phyloP scores from a whole-genome alignment of 306 rosid genomes.

The Casuarina glauca region DNA sequence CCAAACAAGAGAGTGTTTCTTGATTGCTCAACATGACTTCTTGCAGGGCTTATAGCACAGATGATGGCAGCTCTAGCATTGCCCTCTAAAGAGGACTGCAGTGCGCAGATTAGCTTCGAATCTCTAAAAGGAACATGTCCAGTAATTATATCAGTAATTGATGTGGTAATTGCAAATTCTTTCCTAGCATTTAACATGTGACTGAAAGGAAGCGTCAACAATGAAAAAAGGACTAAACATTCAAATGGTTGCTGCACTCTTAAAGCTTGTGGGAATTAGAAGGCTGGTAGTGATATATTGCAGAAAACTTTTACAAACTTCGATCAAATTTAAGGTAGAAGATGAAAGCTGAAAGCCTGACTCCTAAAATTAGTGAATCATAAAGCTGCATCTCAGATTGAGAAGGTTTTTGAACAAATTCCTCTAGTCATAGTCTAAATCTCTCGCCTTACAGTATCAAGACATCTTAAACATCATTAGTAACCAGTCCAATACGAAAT shows the following conservation, averaged over 20 bases:
- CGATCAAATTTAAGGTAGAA: neutral
- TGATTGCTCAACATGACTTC: slow-evolving; percentile 86
- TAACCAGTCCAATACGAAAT: too few relatives aligned
- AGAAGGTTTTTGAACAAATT: neutral
- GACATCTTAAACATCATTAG: neutral
- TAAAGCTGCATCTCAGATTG: neutral
- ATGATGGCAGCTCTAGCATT: slow-evolving; percentile 94
- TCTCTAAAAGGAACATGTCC: slow-evolving; percentile 98
- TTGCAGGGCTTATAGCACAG: slow-evolving; percentile 97
- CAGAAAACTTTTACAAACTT: neutral
- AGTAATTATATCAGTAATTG: slow-evolving; percentile 1
- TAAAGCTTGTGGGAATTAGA: neutral
- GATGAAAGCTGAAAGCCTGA: neutral
- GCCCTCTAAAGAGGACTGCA: slow-evolving; percentile 97
- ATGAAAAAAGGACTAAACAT: neutral
- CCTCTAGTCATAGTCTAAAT: neutral
- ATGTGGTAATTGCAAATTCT: neutral
- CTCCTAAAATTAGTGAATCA: neutral
- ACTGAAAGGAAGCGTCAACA: slow-evolving; percentile 7
- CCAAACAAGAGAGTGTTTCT: slow-evolving; percentile 99
- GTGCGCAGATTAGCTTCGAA: slow-evolving; percentile 95
- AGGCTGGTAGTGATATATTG: neutral
- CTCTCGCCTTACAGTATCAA: neutral
- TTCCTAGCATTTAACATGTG: slow-evolving; percentile 11
- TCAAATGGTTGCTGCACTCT: neutral